Percentiles rank a stretch among this genome's conserved stretches.
Conservation (phyloP, 75 land plant genomes). For the Pinus taeda region DNA sequence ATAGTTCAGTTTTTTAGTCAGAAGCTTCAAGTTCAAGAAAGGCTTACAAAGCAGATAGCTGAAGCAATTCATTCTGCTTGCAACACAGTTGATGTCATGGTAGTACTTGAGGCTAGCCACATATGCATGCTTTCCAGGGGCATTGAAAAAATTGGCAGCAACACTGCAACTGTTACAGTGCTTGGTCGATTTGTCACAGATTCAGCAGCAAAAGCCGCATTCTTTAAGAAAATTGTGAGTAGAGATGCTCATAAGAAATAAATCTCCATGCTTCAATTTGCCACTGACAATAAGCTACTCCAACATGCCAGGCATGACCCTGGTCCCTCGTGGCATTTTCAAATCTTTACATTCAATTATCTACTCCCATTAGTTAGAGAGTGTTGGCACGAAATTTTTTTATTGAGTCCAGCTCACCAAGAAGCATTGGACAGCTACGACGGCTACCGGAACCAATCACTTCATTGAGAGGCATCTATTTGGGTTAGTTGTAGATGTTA, state of each 20-base stretch:
- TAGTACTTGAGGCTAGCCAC: conserved; percentile 85
- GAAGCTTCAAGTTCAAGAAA: conserved; percentile 94
- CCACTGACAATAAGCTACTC: too few species aligned
- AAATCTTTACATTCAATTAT: too few species aligned
- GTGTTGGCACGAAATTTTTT: too few species aligned
- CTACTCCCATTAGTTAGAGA: too few species aligned
- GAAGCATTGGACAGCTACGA: too few species aligned
- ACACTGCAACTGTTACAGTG: conserved; percentile 75
- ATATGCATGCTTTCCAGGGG: conserved; percentile 94
- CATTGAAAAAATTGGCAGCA: conserved; percentile 80
- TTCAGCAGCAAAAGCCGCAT: conserved; percentile 44
- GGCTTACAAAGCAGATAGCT: conserved; percentile 88
- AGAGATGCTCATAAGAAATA: not conserved
- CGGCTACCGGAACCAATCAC: too few species aligned
- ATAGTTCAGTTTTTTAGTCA: conserved; percentile 64
- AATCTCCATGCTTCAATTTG: too few species aligned
- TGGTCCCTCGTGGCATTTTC: too few species aligned
- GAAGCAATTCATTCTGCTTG: conserved; percentile 58
- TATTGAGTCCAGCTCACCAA: too few species aligned
- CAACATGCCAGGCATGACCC: too few species aligned
- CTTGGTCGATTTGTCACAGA: conserved; percentile 74
- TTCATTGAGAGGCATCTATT: too few species aligned
- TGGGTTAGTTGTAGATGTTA: too few species aligned
- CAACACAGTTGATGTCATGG: conserved; percentile 57
- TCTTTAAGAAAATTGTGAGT: conserved; percentile 21